Evolutionary conservation across 2,329 filamentous ascomycete species (phyloP).

Genomic region (Chaetomiaceae sp.): DNA sequence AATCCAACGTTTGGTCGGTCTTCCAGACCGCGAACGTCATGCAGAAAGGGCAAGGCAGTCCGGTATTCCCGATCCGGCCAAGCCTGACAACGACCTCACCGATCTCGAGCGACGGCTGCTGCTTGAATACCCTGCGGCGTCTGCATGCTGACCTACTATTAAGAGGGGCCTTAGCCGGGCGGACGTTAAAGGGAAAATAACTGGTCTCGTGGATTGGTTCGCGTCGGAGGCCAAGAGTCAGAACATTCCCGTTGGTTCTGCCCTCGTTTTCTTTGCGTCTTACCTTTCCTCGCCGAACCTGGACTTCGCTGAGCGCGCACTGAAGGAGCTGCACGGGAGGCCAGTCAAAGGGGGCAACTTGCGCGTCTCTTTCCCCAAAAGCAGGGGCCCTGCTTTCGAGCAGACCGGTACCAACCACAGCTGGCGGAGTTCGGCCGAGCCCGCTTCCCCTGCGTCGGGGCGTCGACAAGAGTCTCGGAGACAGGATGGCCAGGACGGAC

Average conservation of each 20-base stretch:
- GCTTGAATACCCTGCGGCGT: conserved; percentile 4
- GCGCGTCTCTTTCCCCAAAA: conserved; percentile 16
- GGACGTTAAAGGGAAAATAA: conserved; percentile 1
- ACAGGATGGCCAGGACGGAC: background rate
- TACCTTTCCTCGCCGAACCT: conserved; percentile 3
- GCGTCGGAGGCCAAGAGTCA: conserved; percentile 4
- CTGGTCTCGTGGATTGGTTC: conserved; percentile 7
- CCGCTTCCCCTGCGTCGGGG: background rate
- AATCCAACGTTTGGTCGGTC: conserved; percentile 1
- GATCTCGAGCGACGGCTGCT: conserved; percentile 9
- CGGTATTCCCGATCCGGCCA: conserved; percentile 3
- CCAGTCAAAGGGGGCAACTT: conserved; percentile 19
- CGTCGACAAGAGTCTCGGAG: background rate
- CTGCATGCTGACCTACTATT: conserved; percentile 2
- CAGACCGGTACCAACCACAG: background rate
- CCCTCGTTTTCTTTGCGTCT: conserved; percentile 7
- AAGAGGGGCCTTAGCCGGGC: conserved; percentile 1
- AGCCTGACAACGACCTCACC: conserved; percentile 1
- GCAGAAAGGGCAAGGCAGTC: conserved; percentile 4
- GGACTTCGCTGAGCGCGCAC: conserved; percentile 42
- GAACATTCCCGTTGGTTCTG: conserved; percentile 5
- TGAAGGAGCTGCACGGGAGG: conserved; percentile 39
- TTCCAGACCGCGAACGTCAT: conserved; percentile 5
- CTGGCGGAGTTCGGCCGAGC: background rate
- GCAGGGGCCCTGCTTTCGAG: conserved; percentile 10